Conservation (phyloP, 1,284 basidiomycete genomes). For the Trichosporon asahii region DNA sequence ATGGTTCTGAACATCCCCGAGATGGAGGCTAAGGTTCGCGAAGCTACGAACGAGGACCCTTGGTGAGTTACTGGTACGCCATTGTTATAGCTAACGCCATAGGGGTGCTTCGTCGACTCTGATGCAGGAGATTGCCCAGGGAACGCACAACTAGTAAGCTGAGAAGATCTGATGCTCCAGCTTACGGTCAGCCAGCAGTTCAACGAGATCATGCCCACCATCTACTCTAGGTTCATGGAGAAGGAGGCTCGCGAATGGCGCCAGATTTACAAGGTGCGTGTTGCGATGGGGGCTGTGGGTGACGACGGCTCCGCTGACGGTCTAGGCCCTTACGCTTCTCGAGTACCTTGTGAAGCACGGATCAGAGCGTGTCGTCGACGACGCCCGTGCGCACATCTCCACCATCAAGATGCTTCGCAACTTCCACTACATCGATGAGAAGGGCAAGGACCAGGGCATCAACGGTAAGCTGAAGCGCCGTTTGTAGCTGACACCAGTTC, state of each 20-base stretch:
- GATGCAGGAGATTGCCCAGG: constrained; percentile 90
- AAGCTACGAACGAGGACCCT: constrained; percentile 96
- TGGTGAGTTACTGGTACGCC: constrained; percentile 61
- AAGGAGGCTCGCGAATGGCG: constrained; percentile 98
- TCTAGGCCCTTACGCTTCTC: constrained; percentile 80
- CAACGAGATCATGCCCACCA: constrained; percentile 99
- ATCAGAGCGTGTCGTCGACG: constrained; percentile 97
- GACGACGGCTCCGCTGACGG: neutral
- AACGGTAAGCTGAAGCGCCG: constrained; percentile 63
- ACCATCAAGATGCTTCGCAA: constrained; percentile 97
- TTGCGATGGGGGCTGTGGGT: neutral
- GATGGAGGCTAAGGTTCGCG: constrained; percentile 94
- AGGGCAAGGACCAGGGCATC: constrained; percentile 97
- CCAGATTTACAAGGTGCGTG: constrained; percentile 90
- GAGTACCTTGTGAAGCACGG: constrained; percentile 98
- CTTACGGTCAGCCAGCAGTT: constrained; percentile 76
- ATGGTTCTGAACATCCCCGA: constrained; percentile 76
- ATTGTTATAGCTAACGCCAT: constrained; percentile 4
- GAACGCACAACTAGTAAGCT: constrained; percentile 44
- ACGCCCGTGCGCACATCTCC: constrained; percentile 88
- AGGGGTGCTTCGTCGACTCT: constrained; percentile 97
- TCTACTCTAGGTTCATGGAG: constrained; percentile 93
- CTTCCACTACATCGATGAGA: constrained; percentile 98
- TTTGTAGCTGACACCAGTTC: constrained; percentile 14
- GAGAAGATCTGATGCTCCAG: neutral